A percentile compares a stretch with the other conserved stretches of the same genome.
Evolutionary conservation across 2,329 filamentous ascomycete species (phyloP).

Genomic region (Juglanconis oblonga): DNA sequence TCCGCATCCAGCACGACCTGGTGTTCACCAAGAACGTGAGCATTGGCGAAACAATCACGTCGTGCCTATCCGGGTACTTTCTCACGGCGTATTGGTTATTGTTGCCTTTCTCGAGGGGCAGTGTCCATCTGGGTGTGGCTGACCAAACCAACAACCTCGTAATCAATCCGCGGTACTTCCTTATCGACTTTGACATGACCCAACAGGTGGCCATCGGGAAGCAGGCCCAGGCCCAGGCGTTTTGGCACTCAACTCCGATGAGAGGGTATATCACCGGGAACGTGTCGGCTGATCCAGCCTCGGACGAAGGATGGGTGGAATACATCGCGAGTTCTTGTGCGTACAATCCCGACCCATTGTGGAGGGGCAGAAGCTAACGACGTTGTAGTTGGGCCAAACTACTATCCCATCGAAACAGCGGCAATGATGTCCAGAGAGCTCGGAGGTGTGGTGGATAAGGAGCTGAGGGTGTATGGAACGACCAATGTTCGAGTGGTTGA

Average conservation of each 20-base stretch:
- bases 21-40: conserved; percentile 44
- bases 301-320: conserved; percentile 6
- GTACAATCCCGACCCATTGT: not conserved
- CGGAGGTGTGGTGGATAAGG: conserved; percentile 41
- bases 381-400: not conserved
- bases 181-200: conserved; percentile 34
- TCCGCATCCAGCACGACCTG: conserved; percentile 44
- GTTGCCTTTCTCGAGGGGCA: conserved; percentile 38
- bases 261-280: conserved; percentile 17
- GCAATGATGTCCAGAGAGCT: conserved; percentile 18
- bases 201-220: conserved; percentile 28
- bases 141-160: conserved; percentile 32
- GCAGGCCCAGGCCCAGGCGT: conserved; percentile 25
- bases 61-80: conserved; percentile 25
- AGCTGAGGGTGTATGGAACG: conserved; percentile 44
- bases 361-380: not conserved
- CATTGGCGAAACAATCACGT: conserved; percentile 44
- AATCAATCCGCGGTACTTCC: conserved; percentile 35
- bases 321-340: conserved; percentile 3
- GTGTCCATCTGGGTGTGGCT: conserved; percentile 37
- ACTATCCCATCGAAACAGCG: conserved; percentile 21
- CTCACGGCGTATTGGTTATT: conserved; percentile 37
- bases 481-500: conserved; percentile 44
- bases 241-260: conserved; percentile 31
- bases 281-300: not conserved